phyloP scores from a whole-genome alignment of 2,329 filamentous ascomycete species.

The Clarireedia sp. region DNA sequence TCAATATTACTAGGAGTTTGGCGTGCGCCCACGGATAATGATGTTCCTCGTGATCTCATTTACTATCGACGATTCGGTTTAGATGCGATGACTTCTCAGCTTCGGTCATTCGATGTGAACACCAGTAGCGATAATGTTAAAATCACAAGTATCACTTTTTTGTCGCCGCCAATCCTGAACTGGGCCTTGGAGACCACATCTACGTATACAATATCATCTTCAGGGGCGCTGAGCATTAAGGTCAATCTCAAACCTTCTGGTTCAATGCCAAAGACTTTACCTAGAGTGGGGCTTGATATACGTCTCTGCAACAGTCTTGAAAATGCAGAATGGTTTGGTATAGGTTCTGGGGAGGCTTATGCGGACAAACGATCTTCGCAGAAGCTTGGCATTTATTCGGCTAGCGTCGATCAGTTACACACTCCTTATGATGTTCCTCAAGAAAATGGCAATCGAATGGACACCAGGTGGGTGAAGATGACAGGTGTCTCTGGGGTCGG shows the following conservation, averaged over 20 bases:
- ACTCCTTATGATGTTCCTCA: slow-evolving; percentile 60
- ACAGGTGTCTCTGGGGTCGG: neutral
- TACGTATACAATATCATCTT: slow-evolving; percentile 42
- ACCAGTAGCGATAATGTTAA: slow-evolving; percentile 29
- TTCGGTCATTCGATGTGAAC: slow-evolving; percentile 34
- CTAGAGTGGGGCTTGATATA: slow-evolving; percentile 54
- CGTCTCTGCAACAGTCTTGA: slow-evolving; percentile 40
- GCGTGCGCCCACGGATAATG: slow-evolving; percentile 60
- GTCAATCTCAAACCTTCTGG: slow-evolving; percentile 41
- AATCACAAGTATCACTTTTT: slow-evolving; percentile 38
- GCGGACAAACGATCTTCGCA: slow-evolving; percentile 57
- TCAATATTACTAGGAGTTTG: slow-evolving; percentile 40
- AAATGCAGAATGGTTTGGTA: slow-evolving; percentile 54
- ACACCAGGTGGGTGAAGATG: slow-evolving; percentile 8
- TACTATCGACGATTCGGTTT: slow-evolving; percentile 51
- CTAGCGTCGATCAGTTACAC: slow-evolving; percentile 42
- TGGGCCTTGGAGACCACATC: slow-evolving; percentile 48
- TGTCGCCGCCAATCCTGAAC: slow-evolving; percentile 51
- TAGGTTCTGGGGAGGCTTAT: slow-evolving; percentile 60
- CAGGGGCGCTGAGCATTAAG: slow-evolving; percentile 39
- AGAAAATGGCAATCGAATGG: slow-evolving; percentile 22
- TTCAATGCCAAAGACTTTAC: slow-evolving; percentile 44
- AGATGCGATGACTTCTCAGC: slow-evolving; percentile 38
- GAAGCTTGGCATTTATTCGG: slow-evolving; percentile 44
- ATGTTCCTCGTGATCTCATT: slow-evolving; percentile 43